Evolutionary conservation across 2,329 filamentous ascomycete genomes (phyloP).

Genomic region (Fusarium liriodendri): DNA sequence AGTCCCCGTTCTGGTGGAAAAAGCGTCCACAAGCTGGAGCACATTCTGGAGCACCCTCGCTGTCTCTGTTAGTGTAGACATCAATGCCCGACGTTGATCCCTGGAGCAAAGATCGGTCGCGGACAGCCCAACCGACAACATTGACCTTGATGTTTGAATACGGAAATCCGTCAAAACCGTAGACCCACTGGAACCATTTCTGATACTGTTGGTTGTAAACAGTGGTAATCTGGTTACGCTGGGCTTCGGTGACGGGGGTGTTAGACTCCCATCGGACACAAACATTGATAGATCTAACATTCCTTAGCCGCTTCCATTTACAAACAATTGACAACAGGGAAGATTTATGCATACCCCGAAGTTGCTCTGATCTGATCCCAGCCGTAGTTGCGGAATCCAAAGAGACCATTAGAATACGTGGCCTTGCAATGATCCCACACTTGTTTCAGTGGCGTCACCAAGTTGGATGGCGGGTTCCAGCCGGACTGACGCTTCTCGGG

Average conservation of each 20-base stretch:
- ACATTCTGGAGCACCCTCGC: slow-evolving; percentile 54
- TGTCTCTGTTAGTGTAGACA: slow-evolving; percentile 55
- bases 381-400: slow-evolving; percentile 45
- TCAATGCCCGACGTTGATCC: slow-evolving; percentile 50
- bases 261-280: slow-evolving; percentile 58
- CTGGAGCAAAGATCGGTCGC: slow-evolving; percentile 49
- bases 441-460: slow-evolving; percentile 39
- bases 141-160: slow-evolving; percentile 52
- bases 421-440: slow-evolving; percentile 44
- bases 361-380: slow-evolving; percentile 47
- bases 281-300: slow-evolving; percentile 22
- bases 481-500: slow-evolving; percentile 40
- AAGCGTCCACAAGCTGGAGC: slow-evolving; percentile 52
- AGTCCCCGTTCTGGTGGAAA: slow-evolving; percentile 56
- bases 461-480: slow-evolving; percentile 42
- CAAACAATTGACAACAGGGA: no score
- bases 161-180: slow-evolving; percentile 57
- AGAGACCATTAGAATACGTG: slow-evolving; percentile 40
- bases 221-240: slow-evolving; percentile 50
- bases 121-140: slow-evolving; percentile 57
- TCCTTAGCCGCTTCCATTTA: not conserved
- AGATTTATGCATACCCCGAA: slow-evolving; percentile 36
- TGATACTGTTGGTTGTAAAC: slow-evolving; percentile 51
- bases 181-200: slow-evolving; percentile 55
- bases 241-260: slow-evolving; percentile 49